phyloP scores from a whole-genome alignment of 257 asterid genomes.

The Solanum rostratum region DNA sequence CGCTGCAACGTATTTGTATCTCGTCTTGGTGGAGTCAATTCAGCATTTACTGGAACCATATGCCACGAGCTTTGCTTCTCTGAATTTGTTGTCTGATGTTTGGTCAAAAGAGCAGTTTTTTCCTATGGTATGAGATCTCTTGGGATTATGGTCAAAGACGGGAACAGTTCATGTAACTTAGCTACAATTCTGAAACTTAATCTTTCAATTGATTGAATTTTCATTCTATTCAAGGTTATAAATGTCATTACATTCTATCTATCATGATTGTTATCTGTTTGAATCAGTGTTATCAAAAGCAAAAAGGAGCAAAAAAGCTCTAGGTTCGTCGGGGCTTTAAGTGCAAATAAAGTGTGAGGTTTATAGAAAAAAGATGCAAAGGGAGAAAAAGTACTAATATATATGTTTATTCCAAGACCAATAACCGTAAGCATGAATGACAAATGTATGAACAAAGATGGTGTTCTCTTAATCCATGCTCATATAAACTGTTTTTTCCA shows the following conservation, averaged over 20 bases:
- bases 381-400: too few species aligned
- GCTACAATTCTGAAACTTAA: background rate
- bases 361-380: too few species aligned
- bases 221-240: background rate
- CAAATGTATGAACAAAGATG: too few species aligned
- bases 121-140: background rate
- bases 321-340: too few species aligned
- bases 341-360: too few species aligned
- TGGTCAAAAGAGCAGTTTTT: background rate
- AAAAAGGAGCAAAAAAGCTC: too few species aligned
- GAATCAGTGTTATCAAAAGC: background rate
- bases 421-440: too few species aligned
- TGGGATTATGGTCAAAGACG: background rate
- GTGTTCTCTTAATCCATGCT: background rate
- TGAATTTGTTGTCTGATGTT: background rate
- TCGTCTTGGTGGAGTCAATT: background rate
- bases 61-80: background rate
- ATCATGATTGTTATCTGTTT: background rate
- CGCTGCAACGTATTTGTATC: background rate
- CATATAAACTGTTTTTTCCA: conserved; percentile 3
- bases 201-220: background rate
- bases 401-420: too few species aligned
- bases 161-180: background rate
- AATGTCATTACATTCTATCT: background rate
- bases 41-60: background rate